These are phyloP conservation scores for Fusarium dimerum DNA, from an alignment of 2,329 filamentous ascomycete species.

Conservation along the genomic window DNA sequence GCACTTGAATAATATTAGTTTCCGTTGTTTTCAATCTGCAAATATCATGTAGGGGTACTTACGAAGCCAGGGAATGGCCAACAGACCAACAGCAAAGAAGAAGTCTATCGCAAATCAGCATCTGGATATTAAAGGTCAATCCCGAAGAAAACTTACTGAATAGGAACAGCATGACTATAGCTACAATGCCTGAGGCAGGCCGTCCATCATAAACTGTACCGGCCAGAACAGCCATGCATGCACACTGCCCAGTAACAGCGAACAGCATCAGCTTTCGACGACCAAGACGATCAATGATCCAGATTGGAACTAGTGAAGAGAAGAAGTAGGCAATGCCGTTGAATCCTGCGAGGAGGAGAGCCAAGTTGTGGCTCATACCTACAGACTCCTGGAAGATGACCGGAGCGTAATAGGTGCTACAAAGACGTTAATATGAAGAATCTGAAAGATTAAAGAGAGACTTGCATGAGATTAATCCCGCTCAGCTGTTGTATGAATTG, in stretches of 20 bases:
- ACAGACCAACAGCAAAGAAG: constrained; percentile 42
- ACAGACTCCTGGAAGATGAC: constrained; percentile 48
- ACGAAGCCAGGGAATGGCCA: constrained; percentile 41
- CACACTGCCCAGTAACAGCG: constrained; percentile 35
- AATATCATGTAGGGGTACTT: constrained; percentile 5
- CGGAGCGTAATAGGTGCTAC: constrained; percentile 31
- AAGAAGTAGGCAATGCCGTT: constrained; percentile 43
- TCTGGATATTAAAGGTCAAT: background rate
- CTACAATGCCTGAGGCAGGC: constrained; percentile 42
- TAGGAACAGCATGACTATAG: constrained; percentile 45
- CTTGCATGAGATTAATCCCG: constrained; percentile 35
- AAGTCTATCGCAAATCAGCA: constrained; percentile 29
- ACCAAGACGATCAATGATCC: constrained; percentile 45
- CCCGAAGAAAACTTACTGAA: constrained; percentile 28
- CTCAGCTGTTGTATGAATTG: constrained; percentile 47
- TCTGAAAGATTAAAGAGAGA: background rate
- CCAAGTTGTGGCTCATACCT: constrained; percentile 43
- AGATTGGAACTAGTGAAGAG: constrained; percentile 34
- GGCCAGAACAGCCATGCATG: constrained; percentile 48
- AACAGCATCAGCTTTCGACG: constrained; percentile 61
- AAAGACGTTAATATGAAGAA: too few relatives aligned
- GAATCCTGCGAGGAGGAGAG: constrained; percentile 55
- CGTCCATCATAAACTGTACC: constrained; percentile 43
- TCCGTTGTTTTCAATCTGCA: background rate
- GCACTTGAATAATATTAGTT: constrained; percentile 28